phyloP scores from a whole-genome alignment of 78 protist species.

The Dictyostelium purpureum region DNA sequence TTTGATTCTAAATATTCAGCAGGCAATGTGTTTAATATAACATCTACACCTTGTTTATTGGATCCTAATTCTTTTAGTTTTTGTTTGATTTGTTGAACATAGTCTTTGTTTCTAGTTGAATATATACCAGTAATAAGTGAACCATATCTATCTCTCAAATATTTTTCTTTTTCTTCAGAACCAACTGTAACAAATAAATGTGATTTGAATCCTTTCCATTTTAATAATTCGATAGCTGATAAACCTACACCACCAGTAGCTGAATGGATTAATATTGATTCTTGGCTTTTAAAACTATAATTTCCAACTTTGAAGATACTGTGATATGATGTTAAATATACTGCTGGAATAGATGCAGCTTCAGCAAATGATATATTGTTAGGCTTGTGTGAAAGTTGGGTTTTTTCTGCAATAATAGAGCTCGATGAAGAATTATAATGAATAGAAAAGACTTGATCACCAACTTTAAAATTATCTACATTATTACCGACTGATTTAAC shows the following conservation, averaged over 20 bases:
- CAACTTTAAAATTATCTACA: neutral
- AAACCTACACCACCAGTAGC: slow-evolving; percentile 66
- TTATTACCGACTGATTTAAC: neutral
- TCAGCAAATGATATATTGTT: neutral
- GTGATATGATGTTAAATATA: neutral
- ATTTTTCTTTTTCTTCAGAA: slow-evolving; percentile 25
- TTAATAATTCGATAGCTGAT: neutral
- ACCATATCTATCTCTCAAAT: neutral
- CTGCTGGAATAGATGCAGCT: neutral
- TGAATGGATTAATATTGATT: slow-evolving; percentile 43
- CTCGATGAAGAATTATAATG: neutral
- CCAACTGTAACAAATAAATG: slow-evolving; percentile 9
- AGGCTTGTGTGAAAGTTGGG: neutral
- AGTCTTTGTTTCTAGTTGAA: neutral
- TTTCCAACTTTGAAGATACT: neutral
- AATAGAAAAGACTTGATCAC: no score
- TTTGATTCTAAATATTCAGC: neutral
- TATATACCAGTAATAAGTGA: slow-evolving; percentile 36
- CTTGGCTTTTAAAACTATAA: neutral
- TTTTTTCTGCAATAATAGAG: neutral
- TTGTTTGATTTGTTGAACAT: slow-evolving; percentile 7
- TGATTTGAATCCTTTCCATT: slow-evolving; percentile 3
- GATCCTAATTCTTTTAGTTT: neutral
- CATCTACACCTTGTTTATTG: slow-evolving; percentile 52
- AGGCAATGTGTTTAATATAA: slow-evolving; percentile 33